These are phyloP conservation scores for Chenopodium formosanum DNA, from an alignment of 148 eudicot species.

Conservation along the genomic window DNA sequence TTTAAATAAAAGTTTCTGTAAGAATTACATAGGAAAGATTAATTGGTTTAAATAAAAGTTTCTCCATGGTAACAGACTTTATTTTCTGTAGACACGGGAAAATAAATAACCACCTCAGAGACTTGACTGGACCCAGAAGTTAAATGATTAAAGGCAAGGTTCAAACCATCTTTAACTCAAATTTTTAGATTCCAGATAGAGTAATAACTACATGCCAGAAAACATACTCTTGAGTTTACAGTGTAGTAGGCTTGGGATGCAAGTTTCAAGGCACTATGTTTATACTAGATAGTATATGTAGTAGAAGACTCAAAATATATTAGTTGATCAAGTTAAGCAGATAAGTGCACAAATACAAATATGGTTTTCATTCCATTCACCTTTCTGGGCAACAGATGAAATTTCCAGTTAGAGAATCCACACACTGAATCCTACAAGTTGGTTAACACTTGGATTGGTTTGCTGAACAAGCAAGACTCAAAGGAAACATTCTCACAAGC, in stretches of 20 bases:
- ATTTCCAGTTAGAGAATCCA: not conserved
- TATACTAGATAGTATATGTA: not conserved
- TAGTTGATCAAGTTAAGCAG: not conserved
- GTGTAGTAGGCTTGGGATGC: not conserved
- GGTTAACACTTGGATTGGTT: not conserved
- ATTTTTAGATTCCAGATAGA: not conserved
- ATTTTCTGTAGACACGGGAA: not conserved
- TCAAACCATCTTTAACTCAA: not conserved
- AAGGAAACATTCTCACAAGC: not conserved
- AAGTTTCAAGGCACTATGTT: not conserved
- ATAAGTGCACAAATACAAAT: not conserved
- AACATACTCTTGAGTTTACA: not conserved
- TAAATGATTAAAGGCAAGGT: not conserved
- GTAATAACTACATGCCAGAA: not conserved
- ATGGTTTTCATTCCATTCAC: not conserved
- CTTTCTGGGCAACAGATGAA: not conserved
- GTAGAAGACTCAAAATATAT: not conserved
- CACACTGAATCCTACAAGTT: not conserved
- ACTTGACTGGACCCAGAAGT: not conserved
- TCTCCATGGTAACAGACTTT: not conserved
- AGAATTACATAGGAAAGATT: slow-evolving; percentile 11
- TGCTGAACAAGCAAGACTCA: not conserved
- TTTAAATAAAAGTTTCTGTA: slow-evolving; percentile 75
- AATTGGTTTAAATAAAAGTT: not conserved
- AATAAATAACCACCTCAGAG: not conserved